phyloP scores from a whole-genome alignment of 495 filamentous ascomycete genomes.

The Tuber microsphaerosporum region DNA sequence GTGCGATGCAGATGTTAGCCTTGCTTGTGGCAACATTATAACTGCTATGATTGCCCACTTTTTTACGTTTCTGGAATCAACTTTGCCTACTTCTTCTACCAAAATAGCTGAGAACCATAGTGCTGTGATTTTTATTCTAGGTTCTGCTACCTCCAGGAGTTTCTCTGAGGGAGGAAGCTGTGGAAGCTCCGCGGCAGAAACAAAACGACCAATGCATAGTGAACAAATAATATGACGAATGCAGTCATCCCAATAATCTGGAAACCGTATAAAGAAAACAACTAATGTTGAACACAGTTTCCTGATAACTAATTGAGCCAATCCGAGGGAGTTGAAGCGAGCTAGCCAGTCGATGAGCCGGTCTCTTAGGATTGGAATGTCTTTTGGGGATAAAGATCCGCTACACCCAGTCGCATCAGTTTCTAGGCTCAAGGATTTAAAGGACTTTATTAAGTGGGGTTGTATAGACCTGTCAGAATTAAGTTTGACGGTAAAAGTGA shows the following conservation, averaged over 20 bases:
- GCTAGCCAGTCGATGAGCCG: slow-evolving; percentile 65
- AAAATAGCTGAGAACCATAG: slow-evolving; percentile 68
- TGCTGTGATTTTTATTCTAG: slow-evolving; percentile 52
- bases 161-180: slow-evolving; percentile 49
- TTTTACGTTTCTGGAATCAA: slow-evolving; percentile 53
- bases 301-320: slow-evolving; percentile 60
- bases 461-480: slow-evolving; percentile 65
- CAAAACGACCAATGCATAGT: slow-evolving; percentile 50
- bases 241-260: slow-evolving; percentile 60
- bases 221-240: slow-evolving; percentile 62
- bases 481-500: slow-evolving; percentile 87
- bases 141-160: slow-evolving; percentile 52
- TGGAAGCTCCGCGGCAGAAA: slow-evolving; percentile 48
- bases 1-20: slow-evolving; percentile 10
- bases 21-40: neutral
- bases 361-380: slow-evolving; percentile 58
- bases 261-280: slow-evolving; percentile 68
- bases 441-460: slow-evolving; percentile 6
- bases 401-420: slow-evolving; percentile 42
- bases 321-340: slow-evolving; percentile 51
- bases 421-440: neutral
- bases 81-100: slow-evolving; percentile 67
- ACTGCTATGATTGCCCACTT: slow-evolving; percentile 45
- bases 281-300: slow-evolving; percentile 81
- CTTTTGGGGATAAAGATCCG: slow-evolving; percentile 55